Base-by-base conservation (phyloP, 257 asterid species). In the Petunia secreta region DNA sequence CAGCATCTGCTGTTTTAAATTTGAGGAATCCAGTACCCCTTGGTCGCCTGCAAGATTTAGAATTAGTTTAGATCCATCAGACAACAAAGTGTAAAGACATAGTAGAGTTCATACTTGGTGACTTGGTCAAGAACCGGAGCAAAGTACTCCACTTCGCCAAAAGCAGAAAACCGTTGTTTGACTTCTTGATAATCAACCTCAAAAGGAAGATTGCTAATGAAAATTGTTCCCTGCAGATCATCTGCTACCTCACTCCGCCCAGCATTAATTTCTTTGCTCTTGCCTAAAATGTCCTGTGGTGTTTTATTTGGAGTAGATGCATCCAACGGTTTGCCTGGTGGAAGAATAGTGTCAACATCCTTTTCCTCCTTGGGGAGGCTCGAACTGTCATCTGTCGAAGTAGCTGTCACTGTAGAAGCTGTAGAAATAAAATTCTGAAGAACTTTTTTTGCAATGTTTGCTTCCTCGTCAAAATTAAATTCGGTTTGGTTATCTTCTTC, bases 1-100 rank as follows among this genome's bases (percentile, higher is more conserved):
- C 91, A 83, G 89, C 90, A 66, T 91, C 98, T 16, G 78, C 63
- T 78, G 93, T 88, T 68, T 84, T 90, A 79, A 92, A 96, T 91
- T 96, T 96, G 85, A 96, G 97, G 87, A 96, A 96, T 79, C 98
- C 99, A 64, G 99, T 94, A 84, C 99, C 98, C 80, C 91, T 91
- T 48, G 99, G 99, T 79, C 98, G 91, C 88, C 98, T 96, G 85
- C 81, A 85, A 83, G 74, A 79, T 50, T 66, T 34, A 78, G 80
- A 73, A 54, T 36, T 14, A 79, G 65, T 52, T 67, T 25, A 69
- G 34, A 46, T 81, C 69, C 11, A 43, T 14, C 36, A 54, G 46
- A 40, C 37, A 71, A 64, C n/a, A 69, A 54, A 74, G 78, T 64
- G 69, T 55, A 34, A 9, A 82, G 52, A 68, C 44, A n/a, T 39